Percentiles rank a stretch among this genome's conserved stretches.
These are phyloP conservation scores for Nissolia schottii DNA, from an alignment of 306 rosid genomes.

Conservation along the genomic window DNA sequence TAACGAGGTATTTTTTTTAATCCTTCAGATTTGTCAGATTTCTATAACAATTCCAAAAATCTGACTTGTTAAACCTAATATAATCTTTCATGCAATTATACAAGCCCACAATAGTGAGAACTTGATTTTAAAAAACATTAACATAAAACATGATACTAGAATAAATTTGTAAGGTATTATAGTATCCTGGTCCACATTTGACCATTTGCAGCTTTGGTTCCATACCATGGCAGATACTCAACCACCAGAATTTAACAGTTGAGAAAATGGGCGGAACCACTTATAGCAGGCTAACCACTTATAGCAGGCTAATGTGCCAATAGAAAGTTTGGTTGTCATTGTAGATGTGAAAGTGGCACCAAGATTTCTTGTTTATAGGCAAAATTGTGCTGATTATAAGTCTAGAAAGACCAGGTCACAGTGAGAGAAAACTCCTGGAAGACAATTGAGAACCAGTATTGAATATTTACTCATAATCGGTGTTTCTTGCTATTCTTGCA, in stretches of 20 bases:
- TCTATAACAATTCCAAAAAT: not conserved
- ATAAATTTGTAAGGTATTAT: not conserved
- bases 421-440: not conserved
- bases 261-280: not conserved
- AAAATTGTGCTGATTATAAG: not conserved
- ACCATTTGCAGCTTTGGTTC: not conserved
- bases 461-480: not conserved
- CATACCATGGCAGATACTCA: not conserved
- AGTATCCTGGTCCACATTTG: not conserved
- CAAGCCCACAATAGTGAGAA: not conserved
- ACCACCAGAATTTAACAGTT: not conserved
- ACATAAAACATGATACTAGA: not conserved
- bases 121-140: not conserved
- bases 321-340: not conserved
- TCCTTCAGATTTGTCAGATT: not conserved
- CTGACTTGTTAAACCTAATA: not conserved
- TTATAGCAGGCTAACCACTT: not conserved
- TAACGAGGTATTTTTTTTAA: conserved; percentile 57
- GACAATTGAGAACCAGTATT: not conserved
- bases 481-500: conserved; percentile 34
- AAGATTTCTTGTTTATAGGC: not conserved
- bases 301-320: not conserved
- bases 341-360: not conserved
- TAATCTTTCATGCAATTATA: not conserved
- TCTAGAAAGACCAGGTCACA: not conserved